These are phyloP conservation scores for Phaseolus lunatus DNA, from an alignment of 306 rosid species.

Conservation along the genomic window DNA sequence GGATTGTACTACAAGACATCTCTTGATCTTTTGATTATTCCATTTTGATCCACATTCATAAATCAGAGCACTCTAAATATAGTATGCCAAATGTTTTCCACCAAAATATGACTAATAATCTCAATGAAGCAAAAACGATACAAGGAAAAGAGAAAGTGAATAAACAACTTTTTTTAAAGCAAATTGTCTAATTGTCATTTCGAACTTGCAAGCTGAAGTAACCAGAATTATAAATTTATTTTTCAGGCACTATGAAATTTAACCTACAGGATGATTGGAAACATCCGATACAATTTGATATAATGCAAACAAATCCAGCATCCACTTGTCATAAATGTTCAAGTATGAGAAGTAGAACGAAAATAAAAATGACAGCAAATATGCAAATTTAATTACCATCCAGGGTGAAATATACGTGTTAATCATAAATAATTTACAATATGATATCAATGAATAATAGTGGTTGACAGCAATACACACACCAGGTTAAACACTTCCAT, in stretches of 20 bases:
- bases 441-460: background rate
- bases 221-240: slow-evolving; percentile 3
- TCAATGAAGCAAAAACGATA: background rate
- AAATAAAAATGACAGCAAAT: slow-evolving; percentile 13
- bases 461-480: slow-evolving; percentile 5
- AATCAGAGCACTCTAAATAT: background rate
- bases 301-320: slow-evolving; percentile 7
- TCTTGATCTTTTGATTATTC: slow-evolving; percentile 2
- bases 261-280: slow-evolving; percentile 8
- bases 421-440: slow-evolving; percentile 36
- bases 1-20: background rate
- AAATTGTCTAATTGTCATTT: slow-evolving; percentile 2
- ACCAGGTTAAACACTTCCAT: slow-evolving; percentile 30
- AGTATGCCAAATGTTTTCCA: background rate
- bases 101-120: slow-evolving; percentile 5
- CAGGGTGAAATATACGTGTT: background rate
- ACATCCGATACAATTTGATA: slow-evolving; percentile 6
- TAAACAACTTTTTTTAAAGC: background rate
- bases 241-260: background rate
- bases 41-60: background rate
- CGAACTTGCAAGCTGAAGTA: slow-evolving; percentile 9
- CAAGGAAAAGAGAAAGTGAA: slow-evolving; percentile 2
- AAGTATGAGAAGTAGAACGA: background rate
- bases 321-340: slow-evolving; percentile 11
- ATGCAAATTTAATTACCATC: slow-evolving; percentile 31